Evolutionary conservation across 441 rosid genomes (phyloP).

Genomic region (Erodium texanum): DNA sequence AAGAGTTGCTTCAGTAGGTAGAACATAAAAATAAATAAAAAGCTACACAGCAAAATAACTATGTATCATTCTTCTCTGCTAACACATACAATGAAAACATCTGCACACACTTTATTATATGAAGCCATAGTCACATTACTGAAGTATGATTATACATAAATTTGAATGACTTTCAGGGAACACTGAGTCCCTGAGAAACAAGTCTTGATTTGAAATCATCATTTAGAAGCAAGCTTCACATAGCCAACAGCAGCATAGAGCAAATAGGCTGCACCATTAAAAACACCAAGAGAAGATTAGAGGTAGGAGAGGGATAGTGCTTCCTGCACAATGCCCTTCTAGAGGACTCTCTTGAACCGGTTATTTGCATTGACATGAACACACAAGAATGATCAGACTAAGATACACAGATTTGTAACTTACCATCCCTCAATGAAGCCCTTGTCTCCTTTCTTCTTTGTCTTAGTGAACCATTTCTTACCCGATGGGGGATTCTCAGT

Average conservation of each 20-base stretch:
- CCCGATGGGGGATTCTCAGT: slow-evolving; percentile 22
- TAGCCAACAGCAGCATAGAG: slow-evolving; percentile 65
- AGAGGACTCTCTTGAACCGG: not conserved
- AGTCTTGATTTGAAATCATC: not conserved
- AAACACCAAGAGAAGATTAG: not conserved
- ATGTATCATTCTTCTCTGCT: not conserved
- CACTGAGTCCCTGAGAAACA: not conserved
- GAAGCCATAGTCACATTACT: not conserved
- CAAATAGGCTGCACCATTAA: slow-evolving; percentile 37
- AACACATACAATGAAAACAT: not conserved
- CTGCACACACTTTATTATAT: not conserved
- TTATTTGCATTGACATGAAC: not conserved
- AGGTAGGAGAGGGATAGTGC: not conserved
- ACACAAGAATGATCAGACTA: not conserved
- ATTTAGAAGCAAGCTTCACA: slow-evolving; percentile 44
- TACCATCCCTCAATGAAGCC: slow-evolving; percentile 59
- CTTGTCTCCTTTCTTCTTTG: slow-evolving; percentile 48
- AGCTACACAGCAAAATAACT: not conserved
- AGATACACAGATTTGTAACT: slow-evolving; percentile 8
- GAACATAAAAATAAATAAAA: too few species aligned
- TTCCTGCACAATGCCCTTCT: not conserved
- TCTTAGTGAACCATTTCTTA: slow-evolving; percentile 25
- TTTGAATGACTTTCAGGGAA: not conserved
- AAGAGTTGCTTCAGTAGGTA: too few species aligned
- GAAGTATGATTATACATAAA: not conserved